A percentile compares a stretch with the other conserved stretches of the same genome.
Conservation (phyloP, 352 stramenopile species). For the Elongisporangium anandrum region DNA sequence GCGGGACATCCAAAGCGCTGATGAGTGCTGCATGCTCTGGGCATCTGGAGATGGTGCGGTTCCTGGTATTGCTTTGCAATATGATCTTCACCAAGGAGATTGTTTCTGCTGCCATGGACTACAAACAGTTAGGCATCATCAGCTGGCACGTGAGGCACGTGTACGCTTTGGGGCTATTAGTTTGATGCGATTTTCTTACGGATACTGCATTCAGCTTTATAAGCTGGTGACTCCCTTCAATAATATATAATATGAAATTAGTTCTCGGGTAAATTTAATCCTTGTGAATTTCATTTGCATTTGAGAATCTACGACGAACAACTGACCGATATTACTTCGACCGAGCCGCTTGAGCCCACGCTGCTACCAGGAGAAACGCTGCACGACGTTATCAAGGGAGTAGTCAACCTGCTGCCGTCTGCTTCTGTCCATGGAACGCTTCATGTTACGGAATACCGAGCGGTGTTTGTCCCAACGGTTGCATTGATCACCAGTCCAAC, state of each 20-base stretch:
- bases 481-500: conserved; percentile 41
- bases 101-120: no score
- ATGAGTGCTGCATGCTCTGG: conserved; percentile 31
- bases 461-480: conserved; percentile 52
- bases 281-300: not conserved
- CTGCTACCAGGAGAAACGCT: conserved; percentile 35
- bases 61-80: conserved; percentile 20
- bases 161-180: no score
- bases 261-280: not conserved
- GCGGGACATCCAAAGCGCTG: conserved; percentile 28
- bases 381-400: conserved; percentile 43
- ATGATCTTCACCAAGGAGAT: no score
- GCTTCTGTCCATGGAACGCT: conserved; percentile 49
- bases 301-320: not conserved
- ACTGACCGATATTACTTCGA: not conserved
- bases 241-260: no score
- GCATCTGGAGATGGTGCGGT: conserved; percentile 21
- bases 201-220: no score
- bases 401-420: conserved; percentile 49
- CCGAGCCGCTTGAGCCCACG: not conserved
- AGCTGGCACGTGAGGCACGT: no score
- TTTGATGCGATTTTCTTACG: no score
- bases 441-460: conserved; percentile 49
- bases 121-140: no score
- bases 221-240: no score